Base-by-base conservation (phyloP, 2,329 filamentous ascomycete species). In the Westerdykella ornata region DNA sequence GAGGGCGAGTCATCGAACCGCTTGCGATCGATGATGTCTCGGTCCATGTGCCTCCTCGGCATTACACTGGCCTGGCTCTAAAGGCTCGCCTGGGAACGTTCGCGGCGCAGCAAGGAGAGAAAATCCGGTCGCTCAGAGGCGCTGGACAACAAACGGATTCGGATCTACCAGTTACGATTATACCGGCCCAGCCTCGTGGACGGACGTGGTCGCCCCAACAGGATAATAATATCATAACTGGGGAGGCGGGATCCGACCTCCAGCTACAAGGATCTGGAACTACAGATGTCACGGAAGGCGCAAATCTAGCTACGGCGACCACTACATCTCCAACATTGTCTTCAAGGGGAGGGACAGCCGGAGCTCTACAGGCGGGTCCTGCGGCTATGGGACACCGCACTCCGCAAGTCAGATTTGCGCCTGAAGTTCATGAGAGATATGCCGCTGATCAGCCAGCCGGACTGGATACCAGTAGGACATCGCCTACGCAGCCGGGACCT, bases 141-240 rank as follows among this genome's bases (percentile, higher is more conserved):
- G 60, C 38, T 22, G 55, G 48, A 14, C 53, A 58, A 14, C 53
- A 59, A 32, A 51, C 60, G 3, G 68, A 72, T 15, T 56, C 57
- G 5, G 64, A 72, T 15, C 52, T 80, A 11, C 76, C 77, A 2
- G 71, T 81, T 15, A 82, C 77, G 0, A 70, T 82, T 20, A 79
- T 82, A 38, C 79, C 78, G 3, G 77, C 77, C 3, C 75, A 77
- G 45, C 72, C 72, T 17, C 68, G 74, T 30, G 72, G 73, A 28
- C 66, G 76, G 35, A 74, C 73, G 5, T 80, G 76, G 74, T 76
- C 71, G 32, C 74, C 76, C 2, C 30, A 33, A 15, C n/a, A 33
- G 12, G 30, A 33, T 33, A 35, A 35, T 2, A 34, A 38, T 14
- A 15, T 39, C 14, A 4, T n/a, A n/a, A n/a, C 12, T 26, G 26